Evolutionary conservation across 306 rosid species (phyloP).

Genomic region (Cucurbita moschata): DNA sequence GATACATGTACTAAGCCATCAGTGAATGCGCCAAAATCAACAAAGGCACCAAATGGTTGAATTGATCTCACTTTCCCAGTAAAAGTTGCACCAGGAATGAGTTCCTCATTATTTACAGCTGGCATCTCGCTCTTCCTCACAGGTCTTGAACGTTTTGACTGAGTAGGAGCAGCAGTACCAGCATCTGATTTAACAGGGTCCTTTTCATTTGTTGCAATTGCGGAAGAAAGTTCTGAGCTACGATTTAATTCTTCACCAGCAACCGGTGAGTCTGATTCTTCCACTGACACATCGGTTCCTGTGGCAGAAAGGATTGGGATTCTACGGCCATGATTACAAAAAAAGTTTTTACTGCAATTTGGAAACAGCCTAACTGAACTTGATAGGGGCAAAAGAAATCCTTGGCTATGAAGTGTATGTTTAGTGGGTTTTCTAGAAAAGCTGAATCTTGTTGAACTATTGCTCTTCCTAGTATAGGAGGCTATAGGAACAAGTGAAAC

Average conservation of each 20-base stretch:
- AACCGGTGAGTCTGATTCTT: constrained; percentile 40
- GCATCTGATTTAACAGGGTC: constrained; percentile 29
- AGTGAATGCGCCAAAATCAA: constrained; percentile 93
- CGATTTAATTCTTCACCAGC: constrained; percentile 33
- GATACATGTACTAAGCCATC: constrained; percentile 97
- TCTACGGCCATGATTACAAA: constrained; percentile 33
- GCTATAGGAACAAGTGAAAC: constrained; percentile 59
- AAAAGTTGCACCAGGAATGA: constrained; percentile 74
- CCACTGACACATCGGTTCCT: constrained; percentile 62
- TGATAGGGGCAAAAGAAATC: constrained; percentile 41
- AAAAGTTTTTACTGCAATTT: constrained; percentile 21
- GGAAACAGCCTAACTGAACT: constrained; percentile 37
- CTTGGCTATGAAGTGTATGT: constrained; percentile 28
- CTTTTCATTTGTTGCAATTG: constrained; percentile 24
- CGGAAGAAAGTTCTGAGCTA: constrained; percentile 28
- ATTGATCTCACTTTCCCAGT: constrained; percentile 87
- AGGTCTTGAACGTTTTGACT: constrained; percentile 42
- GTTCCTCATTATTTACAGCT: constrained; percentile 66
- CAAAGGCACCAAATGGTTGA: constrained; percentile 91
- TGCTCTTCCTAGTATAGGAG: constrained; percentile 37
- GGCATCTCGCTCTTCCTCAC: constrained; percentile 85
- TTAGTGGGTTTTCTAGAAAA: constrained; percentile 36
- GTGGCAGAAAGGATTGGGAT: constrained; percentile 41
- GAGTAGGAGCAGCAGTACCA: constrained; percentile 3
- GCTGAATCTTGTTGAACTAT: constrained; percentile 33